Base-by-base conservation (phyloP, 176 grass and related monocot species). In the Tillandsia leiboldiana region DNA sequence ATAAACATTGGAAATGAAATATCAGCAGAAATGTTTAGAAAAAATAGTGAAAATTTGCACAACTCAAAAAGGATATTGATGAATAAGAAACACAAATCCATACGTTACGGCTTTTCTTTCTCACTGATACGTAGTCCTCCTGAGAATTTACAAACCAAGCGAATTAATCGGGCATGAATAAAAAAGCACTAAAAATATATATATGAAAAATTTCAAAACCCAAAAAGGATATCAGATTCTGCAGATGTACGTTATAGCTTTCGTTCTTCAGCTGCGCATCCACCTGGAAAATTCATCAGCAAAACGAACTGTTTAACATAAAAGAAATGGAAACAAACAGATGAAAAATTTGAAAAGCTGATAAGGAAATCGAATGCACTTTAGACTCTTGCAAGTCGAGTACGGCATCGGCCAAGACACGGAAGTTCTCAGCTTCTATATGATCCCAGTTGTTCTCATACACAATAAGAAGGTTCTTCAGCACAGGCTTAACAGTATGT, bases 401-500 rank as follows among this genome's bases (percentile, higher is more conserved):
- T 65, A 92, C 58, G 59, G 81, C 79, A 77, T 92, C 79, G 15
- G 71, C 84, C 68, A 96, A 79, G 66, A 52, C 65, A 0, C 11
- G 65, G 48, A 82, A 96, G 56, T 72, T 78, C 67, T 96, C 92
- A 11, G 85, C 88, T 82, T 96, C 92, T 68, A 96, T 91, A 79
- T 83, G 53, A 27, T 85, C 92, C 92, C 92, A 96, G 2, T 85
- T 86, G 62, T 78, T 47, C 2, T 82, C 81, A 50, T 67, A 96
- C 66, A 72, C 53, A 27, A 48, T 11, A 22, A 91, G 70, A 56
- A 96, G 81, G 4, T 75, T 65, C 29, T 76, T 70, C 58, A 96
- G 51, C 26, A 71, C 86, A 14, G 22, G 81, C 50, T 65, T 79
- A 51, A 74, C 76, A 58, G 18, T 76, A 67, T 80, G 1, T 22